These are phyloP conservation scores for Ceratobasidium sp. DNA, from an alignment of 1,284 basidiomycete genomes.

Conservation along the genomic window DNA sequence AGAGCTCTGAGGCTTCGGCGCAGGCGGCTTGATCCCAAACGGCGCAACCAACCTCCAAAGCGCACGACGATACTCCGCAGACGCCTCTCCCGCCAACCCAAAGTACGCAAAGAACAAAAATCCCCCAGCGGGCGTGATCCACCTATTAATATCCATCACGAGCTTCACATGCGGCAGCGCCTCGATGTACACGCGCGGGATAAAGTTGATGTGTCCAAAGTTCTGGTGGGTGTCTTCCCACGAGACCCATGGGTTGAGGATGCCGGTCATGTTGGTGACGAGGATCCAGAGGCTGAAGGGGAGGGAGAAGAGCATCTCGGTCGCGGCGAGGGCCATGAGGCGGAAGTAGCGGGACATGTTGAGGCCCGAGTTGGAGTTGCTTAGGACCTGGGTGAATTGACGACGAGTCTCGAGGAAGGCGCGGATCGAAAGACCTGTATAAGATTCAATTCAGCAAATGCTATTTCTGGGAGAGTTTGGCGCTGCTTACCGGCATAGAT, in stretches of 20 bases:
- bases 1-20: background rate
- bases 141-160: slow-evolving; percentile 28
- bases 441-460: background rate
- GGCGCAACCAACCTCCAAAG: slow-evolving; percentile 17
- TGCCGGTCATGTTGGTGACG: background rate
- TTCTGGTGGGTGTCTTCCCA: slow-evolving; percentile 65
- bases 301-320: slow-evolving; percentile 19
- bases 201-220: background rate
- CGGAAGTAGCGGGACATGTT: slow-evolving; percentile 26
- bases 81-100: slow-evolving; percentile 43
- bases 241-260: slow-evolving; percentile 60
- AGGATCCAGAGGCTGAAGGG: slow-evolving; percentile 15
- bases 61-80: slow-evolving; percentile 15
- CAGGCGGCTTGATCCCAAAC: background rate
- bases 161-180: background rate
- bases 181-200: background rate
- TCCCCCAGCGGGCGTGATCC: slow-evolving; percentile 27
- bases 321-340: slow-evolving; percentile 24
- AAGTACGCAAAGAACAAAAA: slow-evolving; percentile 46
- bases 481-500: slow-evolving; percentile 15
- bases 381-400: slow-evolving; percentile 24
- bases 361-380: background rate
- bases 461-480: background rate
- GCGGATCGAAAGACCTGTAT: slow-evolving; percentile 22
- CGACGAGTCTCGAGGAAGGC: slow-evolving; percentile 33